phyloP scores from a whole-genome alignment of 805 yeast species.

The Candida ficus region DNA sequence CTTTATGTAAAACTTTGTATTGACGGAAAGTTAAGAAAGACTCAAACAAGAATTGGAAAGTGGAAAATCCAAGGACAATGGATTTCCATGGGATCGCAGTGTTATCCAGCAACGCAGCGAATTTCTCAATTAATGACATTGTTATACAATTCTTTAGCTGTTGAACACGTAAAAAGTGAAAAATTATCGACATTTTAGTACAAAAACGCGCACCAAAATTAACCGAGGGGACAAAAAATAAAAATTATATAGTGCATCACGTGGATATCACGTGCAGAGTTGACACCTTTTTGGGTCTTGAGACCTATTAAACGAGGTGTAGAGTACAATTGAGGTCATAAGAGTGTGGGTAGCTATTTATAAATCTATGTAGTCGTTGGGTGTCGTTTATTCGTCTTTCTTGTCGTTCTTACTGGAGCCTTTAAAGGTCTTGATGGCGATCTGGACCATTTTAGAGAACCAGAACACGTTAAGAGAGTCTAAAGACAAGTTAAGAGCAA shows the following conservation, averaged over 20 bases:
- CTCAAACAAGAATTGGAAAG: slow-evolving; percentile 72
- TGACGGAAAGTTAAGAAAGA: slow-evolving; percentile 74
- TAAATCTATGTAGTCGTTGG: too few relatives aligned
- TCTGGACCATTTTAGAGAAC: slow-evolving; percentile 80
- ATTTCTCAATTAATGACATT: slow-evolving; percentile 28
- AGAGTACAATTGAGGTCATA: too few relatives aligned
- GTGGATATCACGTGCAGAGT: too few relatives aligned
- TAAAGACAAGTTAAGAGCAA: slow-evolving; percentile 56
- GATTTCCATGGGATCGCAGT: slow-evolving; percentile 78
- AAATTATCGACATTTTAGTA: too few relatives aligned
- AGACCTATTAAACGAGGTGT: too few relatives aligned
- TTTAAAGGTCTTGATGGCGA: slow-evolving; percentile 54
- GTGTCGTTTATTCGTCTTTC: slow-evolving; percentile 2
- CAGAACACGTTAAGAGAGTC: slow-evolving; percentile 71
- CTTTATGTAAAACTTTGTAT: slow-evolving; percentile 53
- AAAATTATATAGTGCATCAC: too few relatives aligned
- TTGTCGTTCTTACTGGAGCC: background rate
- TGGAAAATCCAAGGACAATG: slow-evolving; percentile 66
- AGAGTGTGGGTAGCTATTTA: too few relatives aligned
- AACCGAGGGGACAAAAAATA: too few relatives aligned
- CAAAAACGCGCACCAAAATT: too few relatives aligned
- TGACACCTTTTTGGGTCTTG: too few relatives aligned
- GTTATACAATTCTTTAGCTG: too few relatives aligned
- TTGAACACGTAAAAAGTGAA: too few relatives aligned
- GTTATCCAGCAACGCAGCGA: slow-evolving; percentile 53